A percentile compares a stretch with the other conserved stretches of the same genome.
Evolutionary conservation across 768 basidiomycete species (phyloP).

Genomic region (Lactarius quietus): DNA sequence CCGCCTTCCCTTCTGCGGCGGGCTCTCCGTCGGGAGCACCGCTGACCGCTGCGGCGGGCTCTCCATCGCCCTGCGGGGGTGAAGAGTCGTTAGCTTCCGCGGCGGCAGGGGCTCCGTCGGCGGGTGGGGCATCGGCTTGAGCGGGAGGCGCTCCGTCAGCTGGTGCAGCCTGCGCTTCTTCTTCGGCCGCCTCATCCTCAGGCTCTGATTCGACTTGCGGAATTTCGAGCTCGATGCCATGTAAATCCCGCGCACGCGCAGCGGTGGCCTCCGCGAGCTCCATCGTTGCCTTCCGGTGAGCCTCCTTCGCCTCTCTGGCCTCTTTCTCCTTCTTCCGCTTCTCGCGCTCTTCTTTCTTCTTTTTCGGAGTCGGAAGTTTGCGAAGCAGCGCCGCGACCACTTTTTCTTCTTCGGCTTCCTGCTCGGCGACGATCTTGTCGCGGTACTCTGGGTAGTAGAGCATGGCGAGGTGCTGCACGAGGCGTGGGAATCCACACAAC

Average conservation of each 20-base stretch:
- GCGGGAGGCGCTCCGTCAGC: neutral
- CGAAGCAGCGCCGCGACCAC: neutral
- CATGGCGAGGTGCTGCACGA: constrained; percentile 10
- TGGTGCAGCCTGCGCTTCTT: neutral
- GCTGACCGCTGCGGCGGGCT: no score
- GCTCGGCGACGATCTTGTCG: neutral
- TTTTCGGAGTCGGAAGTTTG: neutral
- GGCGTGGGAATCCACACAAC: constrained; percentile 7
- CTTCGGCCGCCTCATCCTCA: neutral
- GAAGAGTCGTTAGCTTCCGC: neutral
- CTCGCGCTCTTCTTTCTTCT: neutral
- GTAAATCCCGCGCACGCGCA: neutral
- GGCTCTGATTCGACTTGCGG: no score
- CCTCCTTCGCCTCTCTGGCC: neutral
- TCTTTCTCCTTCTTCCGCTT: neutral
- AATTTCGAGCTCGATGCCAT: no score
- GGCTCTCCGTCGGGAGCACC: neutral
- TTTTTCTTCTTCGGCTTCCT: neutral
- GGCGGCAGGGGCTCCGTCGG: neutral
- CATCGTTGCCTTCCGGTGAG: neutral
- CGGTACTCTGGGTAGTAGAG: neutral
- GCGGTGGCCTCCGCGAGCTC: neutral
- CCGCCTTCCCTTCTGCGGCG: neutral
- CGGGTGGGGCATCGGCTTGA: neutral
- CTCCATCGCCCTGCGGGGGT: neutral